Evolutionary conservation across 169 alveolate genomes (phyloP).

Genomic region (Blepharisma undulans): DNA sequence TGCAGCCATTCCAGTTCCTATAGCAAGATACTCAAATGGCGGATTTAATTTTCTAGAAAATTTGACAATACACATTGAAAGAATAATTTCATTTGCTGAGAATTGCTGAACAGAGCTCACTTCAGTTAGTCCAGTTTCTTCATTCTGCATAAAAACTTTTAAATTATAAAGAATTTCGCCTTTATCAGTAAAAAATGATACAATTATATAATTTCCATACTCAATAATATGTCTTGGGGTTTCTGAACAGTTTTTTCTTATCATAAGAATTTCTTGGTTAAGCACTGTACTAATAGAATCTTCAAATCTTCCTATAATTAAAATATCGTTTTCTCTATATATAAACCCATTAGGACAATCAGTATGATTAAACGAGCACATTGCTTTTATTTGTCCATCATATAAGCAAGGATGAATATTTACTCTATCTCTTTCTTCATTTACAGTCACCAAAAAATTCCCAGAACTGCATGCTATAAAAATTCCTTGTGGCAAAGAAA

Average conservation of each 20-base stretch:
- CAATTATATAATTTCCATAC: neutral
- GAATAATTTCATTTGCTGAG: constrained; percentile 15
- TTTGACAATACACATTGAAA: constrained; percentile 20
- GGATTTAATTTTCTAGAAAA: constrained; percentile 27
- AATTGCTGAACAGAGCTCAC: constrained; percentile 3
- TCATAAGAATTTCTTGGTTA: neutral
- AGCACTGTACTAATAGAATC: neutral
- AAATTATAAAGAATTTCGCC: neutral
- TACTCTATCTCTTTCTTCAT: neutral
- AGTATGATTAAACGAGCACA: neutral
- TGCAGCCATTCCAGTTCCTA: constrained; percentile 35
- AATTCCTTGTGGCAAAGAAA: neutral
- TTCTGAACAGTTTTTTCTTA: neutral
- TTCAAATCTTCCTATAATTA: constrained; percentile 27
- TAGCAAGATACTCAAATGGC: constrained; percentile 34
- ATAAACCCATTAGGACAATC: constrained; percentile 28
- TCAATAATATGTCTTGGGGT: constrained; percentile 23
- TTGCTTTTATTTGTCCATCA: neutral
- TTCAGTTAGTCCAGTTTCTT: neutral
- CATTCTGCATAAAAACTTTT: neutral
- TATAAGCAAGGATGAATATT: neutral
- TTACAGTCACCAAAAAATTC: neutral
- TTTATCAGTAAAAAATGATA: constrained; percentile 25
- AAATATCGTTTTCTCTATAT: neutral
- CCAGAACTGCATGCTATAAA: neutral